Evolutionary conservation across 2,329 filamentous ascomycete genomes (phyloP).

Genomic region (Aspergillus fumigatiaffinis): DNA sequence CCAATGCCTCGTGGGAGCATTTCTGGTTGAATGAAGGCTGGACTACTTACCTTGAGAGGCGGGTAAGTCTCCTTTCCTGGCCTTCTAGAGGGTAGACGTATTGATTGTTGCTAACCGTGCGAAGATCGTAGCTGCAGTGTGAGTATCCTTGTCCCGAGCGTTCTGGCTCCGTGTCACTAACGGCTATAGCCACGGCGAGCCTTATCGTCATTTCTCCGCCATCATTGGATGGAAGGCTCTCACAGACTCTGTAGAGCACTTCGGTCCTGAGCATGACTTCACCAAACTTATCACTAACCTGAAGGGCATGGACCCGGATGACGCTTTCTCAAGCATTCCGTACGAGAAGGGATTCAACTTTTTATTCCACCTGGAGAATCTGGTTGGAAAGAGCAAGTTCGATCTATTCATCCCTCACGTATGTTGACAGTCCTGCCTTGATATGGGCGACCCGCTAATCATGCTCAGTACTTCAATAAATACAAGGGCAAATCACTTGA

Average conservation of each 20-base stretch:
- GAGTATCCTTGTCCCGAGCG: conserved; percentile 10
- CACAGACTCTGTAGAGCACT: conserved; percentile 72
- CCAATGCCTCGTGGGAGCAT: conserved; percentile 51
- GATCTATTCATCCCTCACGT: conserved; percentile 88
- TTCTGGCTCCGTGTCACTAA: neutral
- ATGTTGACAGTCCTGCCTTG: conserved; percentile 10
- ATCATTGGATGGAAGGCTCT: conserved; percentile 95
- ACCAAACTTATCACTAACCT: conserved; percentile 87
- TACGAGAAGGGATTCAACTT: conserved; percentile 98
- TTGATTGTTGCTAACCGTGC: conserved; percentile 12
- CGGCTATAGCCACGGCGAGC: conserved; percentile 65
- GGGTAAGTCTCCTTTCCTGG: conserved; percentile 37
- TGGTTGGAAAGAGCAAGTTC: conserved; percentile 81
- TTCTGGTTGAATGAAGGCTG: conserved; percentile 71
- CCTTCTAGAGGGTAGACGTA: neutral
- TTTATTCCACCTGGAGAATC: conserved; percentile 81
- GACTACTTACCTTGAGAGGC: conserved; percentile 91
- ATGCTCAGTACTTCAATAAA: conserved; percentile 67
- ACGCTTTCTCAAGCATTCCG: conserved; percentile 86
- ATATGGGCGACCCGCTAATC: conserved; percentile 3
- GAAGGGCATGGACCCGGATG: conserved; percentile 88
- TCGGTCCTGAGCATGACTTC: conserved; percentile 81
- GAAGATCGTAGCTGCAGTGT: conserved; percentile 41
- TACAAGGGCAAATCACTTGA: conserved; percentile 85
- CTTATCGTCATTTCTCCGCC: conserved; percentile 86